These are phyloP conservation scores for Solanum chilense DNA, from an alignment of 257 asterid genomes.

Conservation along the genomic window DNA sequence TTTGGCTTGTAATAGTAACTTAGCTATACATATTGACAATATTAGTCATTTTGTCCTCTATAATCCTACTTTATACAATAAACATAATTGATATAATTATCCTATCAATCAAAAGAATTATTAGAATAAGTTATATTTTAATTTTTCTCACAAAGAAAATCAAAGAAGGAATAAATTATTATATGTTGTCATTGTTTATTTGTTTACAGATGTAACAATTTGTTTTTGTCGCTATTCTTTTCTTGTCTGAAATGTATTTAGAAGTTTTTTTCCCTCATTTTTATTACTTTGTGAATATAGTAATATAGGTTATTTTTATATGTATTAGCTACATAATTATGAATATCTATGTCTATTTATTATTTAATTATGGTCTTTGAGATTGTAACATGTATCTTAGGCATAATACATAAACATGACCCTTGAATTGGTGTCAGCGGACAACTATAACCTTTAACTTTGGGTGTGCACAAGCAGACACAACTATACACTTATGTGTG, in stretches of 20 bases:
- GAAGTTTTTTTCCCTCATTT: neutral
- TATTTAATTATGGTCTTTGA: neutral
- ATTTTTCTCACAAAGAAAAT: neutral
- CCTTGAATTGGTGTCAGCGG: no score
- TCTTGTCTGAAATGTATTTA: neutral
- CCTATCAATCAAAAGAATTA: neutral
- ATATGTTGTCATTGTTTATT: no score
- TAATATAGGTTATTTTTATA: neutral
- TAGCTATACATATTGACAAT: no score
- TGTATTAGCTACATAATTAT: neutral
- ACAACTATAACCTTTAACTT: no score
- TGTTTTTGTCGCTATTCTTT: neutral
- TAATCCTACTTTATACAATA: neutral
- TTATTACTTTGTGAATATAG: neutral
- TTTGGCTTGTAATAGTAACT: no score
- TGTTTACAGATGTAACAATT: neutral
- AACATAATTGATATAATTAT: neutral
- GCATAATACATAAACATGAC: no score
- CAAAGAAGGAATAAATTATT: neutral
- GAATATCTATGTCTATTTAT: neutral
- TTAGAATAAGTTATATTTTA: neutral
- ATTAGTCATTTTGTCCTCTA: neutral
- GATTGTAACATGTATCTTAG: neutral
- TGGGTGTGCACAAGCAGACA: no score
- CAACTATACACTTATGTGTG: no score